phyloP scores from a whole-genome alignment of 2,329 filamentous ascomycete species.

The Talaromyces sp. region DNA sequence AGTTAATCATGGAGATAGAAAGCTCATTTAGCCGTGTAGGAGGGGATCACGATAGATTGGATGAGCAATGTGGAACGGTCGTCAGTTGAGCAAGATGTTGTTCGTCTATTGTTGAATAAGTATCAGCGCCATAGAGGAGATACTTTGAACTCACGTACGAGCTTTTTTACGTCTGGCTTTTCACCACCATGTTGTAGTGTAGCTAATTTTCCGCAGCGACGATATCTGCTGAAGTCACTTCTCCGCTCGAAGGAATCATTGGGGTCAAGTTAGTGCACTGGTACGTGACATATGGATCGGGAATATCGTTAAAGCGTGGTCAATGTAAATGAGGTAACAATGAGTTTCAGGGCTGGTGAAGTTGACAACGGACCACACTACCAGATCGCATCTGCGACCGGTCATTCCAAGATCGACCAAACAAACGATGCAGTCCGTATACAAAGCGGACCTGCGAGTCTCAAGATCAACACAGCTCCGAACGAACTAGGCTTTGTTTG shows the following conservation, averaged over 20 bases:
- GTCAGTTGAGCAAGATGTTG: slow-evolving; percentile 29
- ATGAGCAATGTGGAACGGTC: slow-evolving; percentile 42
- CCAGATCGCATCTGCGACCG: slow-evolving; percentile 26
- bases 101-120: slow-evolving; percentile 38
- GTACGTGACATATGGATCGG: slow-evolving; percentile 19
- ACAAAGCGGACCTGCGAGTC: slow-evolving; percentile 30
- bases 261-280: slow-evolving; percentile 40
- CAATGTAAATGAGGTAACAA: neutral
- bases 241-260: slow-evolving; percentile 38
- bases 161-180: neutral
- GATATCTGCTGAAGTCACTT: slow-evolving; percentile 32
- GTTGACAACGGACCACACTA: slow-evolving; percentile 38
- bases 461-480: slow-evolving; percentile 32
- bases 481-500: slow-evolving; percentile 36
- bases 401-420: slow-evolving; percentile 30
- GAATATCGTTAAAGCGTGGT: neutral
- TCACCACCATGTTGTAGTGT: neutral
- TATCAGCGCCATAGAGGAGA: slow-evolving; percentile 38
- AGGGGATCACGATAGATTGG: slow-evolving; percentile 39
- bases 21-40: slow-evolving; percentile 22
- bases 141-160: slow-evolving; percentile 37
- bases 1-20: neutral
- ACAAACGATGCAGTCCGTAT: slow-evolving; percentile 29
- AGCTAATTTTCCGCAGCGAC: slow-evolving; percentile 26
- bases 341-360: slow-evolving; percentile 29